phyloP scores from a whole-genome alignment of 805 yeast genomes.

The Candida montana region DNA sequence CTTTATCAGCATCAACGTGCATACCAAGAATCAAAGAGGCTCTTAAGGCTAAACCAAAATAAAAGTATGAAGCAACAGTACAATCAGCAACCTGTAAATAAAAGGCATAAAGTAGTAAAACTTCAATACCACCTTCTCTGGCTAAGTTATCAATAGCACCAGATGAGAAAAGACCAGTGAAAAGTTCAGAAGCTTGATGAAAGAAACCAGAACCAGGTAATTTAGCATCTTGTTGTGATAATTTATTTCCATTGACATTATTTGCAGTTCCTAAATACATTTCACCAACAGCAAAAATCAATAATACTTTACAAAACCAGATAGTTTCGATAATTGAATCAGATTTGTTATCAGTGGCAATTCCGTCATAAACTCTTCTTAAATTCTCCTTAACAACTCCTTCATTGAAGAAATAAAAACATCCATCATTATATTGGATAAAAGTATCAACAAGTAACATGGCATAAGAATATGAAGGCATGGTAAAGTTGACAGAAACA shows the following conservation, averaged over 20 bases:
- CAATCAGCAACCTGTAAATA: constrained; percentile 81
- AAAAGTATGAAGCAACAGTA: constrained; percentile 75
- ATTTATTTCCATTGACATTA: constrained; percentile 43
- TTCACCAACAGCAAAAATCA: constrained; percentile 76
- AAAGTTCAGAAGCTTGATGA: constrained; percentile 72
- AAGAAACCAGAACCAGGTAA: constrained; percentile 78
- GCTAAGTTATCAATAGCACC: constrained; percentile 78
- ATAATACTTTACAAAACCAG: constrained; percentile 71
- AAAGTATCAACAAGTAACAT: constrained; percentile 70
- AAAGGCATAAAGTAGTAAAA: constrained; percentile 67
- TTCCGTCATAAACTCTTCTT: constrained; percentile 52
- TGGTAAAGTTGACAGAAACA: constrained; percentile 60
- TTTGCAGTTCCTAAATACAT: constrained; percentile 78
- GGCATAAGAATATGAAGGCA: constrained; percentile 75
- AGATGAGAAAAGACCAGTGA: constrained; percentile 70
- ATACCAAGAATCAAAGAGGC: constrained; percentile 69
- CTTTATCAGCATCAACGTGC: constrained; percentile 80
- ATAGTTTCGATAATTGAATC: constrained; percentile 67
- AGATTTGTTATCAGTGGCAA: constrained; percentile 27
- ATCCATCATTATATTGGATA: constrained; percentile 75
- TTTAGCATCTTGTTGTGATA: constrained; percentile 32
- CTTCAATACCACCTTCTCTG: constrained; percentile 77
- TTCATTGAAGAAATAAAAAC: constrained; percentile 80
- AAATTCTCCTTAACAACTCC: constrained; percentile 68
- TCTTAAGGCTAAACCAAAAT: constrained; percentile 70